phyloP scores from a whole-genome alignment of 345 rosid genomes.

The Hirschfeldia incana region DNA sequence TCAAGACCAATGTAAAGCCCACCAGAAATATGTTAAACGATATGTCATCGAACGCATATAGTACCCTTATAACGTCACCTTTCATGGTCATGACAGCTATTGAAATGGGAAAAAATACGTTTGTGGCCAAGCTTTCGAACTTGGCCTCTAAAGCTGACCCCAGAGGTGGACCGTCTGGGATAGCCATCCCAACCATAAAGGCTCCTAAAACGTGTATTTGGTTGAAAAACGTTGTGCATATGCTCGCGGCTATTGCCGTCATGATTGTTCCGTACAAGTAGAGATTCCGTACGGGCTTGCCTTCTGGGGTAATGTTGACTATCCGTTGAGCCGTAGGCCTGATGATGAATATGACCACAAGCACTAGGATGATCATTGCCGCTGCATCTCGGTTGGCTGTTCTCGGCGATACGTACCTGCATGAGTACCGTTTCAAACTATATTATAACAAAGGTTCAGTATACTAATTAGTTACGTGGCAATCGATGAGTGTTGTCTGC shows the following conservation, averaged over 20 bases:
- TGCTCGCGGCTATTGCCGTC: constrained; percentile 23
- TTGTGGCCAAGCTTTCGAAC: constrained; percentile 30
- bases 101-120: constrained; percentile 31
- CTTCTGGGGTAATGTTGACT: constrained; percentile 26
- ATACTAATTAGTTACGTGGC: not conserved
- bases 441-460: not conserved
- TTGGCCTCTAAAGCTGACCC: constrained; percentile 39
- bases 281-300: constrained; percentile 7
- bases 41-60: constrained; percentile 34
- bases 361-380: not conserved
- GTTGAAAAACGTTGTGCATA: constrained; percentile 10
- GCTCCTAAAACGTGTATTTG: constrained; percentile 29
- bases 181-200: constrained; percentile 35
- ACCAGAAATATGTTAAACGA: constrained; percentile 27
- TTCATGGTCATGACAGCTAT: constrained; percentile 31
- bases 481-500: not conserved
- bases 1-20: constrained; percentile 12
- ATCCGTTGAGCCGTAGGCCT: constrained; percentile 30
- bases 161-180: constrained; percentile 43
- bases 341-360: constrained; percentile 22
- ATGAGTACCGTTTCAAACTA: constrained; percentile 4
- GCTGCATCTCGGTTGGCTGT: constrained; percentile 30
- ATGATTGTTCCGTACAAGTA: constrained; percentile 25
- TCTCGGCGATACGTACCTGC: constrained; percentile 20
- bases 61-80: constrained; percentile 10